These are phyloP conservation scores for Candida maris DNA, from an alignment of 805 yeast genomes.

Conservation along the genomic window DNA sequence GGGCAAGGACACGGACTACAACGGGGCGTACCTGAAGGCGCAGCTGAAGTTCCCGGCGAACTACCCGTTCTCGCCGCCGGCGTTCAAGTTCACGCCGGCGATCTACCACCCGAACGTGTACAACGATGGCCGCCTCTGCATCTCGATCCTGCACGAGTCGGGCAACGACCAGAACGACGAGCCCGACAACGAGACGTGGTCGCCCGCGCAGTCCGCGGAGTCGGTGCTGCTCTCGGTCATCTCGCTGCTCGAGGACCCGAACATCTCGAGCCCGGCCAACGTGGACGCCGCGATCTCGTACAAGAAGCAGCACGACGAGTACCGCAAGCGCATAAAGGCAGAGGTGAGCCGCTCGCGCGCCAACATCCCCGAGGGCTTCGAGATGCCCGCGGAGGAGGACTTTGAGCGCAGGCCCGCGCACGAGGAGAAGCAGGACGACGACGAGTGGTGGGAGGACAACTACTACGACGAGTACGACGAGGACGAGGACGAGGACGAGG, in stretches of 20 bases:
- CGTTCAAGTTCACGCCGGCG: slow-evolving; percentile 89
- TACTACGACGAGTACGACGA: slow-evolving; percentile 32
- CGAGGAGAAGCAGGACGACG: slow-evolving; percentile 30
- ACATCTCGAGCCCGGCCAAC: slow-evolving; percentile 90
- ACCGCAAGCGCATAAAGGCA: slow-evolving; percentile 68
- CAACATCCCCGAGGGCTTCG: slow-evolving; percentile 83
- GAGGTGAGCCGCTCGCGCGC: slow-evolving; percentile 81
- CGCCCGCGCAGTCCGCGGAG: slow-evolving; percentile 91
- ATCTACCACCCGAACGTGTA: slow-evolving; percentile 96
- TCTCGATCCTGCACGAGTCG: slow-evolving; percentile 86
- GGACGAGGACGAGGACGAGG: slow-evolving; percentile 29
- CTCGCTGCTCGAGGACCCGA: slow-evolving; percentile 90
- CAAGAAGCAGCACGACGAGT: slow-evolving; percentile 77
- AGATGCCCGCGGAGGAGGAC: slow-evolving; percentile 69
- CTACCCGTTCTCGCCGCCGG: slow-evolving; percentile 91
- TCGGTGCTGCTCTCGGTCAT: slow-evolving; percentile 88
- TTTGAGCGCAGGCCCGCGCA: slow-evolving; percentile 31
- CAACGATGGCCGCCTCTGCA: slow-evolving; percentile 90
- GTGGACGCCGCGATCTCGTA: slow-evolving; percentile 96
- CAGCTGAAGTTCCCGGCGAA: slow-evolving; percentile 90
- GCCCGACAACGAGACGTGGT: slow-evolving; percentile 93
- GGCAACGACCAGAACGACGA: slow-evolving; percentile 88
- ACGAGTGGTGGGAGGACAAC: slow-evolving; percentile 33
- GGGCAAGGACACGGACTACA: slow-evolving; percentile 83
- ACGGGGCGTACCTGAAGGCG: slow-evolving; percentile 93